Evolutionary conservation across 2,329 filamentous ascomycete species (phyloP), one percentile per base, ranked within the genome.

Genomic region (Exophiala aquamarina): DNA sequence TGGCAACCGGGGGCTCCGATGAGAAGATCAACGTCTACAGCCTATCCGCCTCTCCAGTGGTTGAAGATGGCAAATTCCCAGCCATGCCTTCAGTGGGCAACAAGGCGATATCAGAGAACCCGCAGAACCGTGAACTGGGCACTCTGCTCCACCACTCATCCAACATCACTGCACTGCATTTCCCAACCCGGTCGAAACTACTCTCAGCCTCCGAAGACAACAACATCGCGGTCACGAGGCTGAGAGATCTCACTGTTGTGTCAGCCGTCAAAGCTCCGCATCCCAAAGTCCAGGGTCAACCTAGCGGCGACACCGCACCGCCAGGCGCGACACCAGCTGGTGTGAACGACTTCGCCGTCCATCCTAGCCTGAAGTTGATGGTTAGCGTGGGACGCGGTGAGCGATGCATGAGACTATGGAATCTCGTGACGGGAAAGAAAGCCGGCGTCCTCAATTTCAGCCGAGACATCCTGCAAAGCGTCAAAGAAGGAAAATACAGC

Each of bases 321-420:
- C 79, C 85, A 9, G 90, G 89, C 14, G 87, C 83, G 38, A 82
- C 86, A 19, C 91, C 91, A 0, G 81, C 84, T n/a, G 93, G 93
- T 14, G 82, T 97, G 58, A 97, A 95, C 66, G 88, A 91, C 66
- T 95, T 98, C 66, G 89, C 92, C 2, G 86, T 98, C 19, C 93
- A 98, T 66, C 92, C 93, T 0, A 94, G 88, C 66, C 89, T 95
- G 79, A 97, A 96, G 71, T 75, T 98, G 41, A 95, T 97, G 88
- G 82, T 98, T 50, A 94, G 83, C 59, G 90, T 97, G 7, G 86
- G 89, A 58, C 89, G 86, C 61, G 90, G 90, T 56, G 93, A 98
- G 72, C 84, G 83, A 56, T 89, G 85, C 62, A 94, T 98, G 87
- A 77, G 93, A 55, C 69, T 97, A 56, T 98, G 93, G 93, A 97